These are phyloP conservation scores for Cantharellus cinnabarinus DNA, from an alignment of 768 basidiomycete genomes.

Conservation along the genomic window DNA sequence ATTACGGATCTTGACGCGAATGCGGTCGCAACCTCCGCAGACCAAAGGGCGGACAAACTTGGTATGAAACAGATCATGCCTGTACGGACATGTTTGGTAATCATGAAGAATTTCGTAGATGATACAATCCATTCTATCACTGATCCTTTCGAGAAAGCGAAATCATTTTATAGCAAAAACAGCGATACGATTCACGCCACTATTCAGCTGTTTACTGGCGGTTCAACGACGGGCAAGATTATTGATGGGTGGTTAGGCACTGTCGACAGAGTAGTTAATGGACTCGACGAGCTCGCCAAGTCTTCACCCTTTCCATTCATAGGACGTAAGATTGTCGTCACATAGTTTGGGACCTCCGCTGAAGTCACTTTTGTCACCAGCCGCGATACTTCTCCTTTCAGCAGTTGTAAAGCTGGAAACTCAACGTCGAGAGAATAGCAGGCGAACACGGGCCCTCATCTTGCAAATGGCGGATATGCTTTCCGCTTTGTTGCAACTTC, in stretches of 20 bases:
- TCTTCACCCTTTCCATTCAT: neutral
- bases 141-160: neutral
- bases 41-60: too few relatives aligned
- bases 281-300: neutral
- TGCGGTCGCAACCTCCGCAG: too few relatives aligned
- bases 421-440: neutral
- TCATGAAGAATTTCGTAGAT: neutral
- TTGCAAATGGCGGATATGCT: neutral
- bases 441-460: neutral
- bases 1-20: too few relatives aligned
- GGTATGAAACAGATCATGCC: too few relatives aligned
- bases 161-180: neutral
- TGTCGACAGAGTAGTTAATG: neutral
- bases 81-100: too few relatives aligned
- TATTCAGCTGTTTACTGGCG: neutral
- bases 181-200: neutral
- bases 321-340: neutral
- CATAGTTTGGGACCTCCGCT: neutral
- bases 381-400: neutral
- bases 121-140: neutral
- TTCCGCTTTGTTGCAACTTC: neutral
- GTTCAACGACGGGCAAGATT: neutral
- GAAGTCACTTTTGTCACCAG: neutral
- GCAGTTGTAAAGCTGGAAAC: neutral
- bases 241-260: neutral